These are phyloP conservation scores for Penicillium concentricum DNA, from an alignment of 2,329 filamentous ascomycete species.

Conservation along the genomic window DNA sequence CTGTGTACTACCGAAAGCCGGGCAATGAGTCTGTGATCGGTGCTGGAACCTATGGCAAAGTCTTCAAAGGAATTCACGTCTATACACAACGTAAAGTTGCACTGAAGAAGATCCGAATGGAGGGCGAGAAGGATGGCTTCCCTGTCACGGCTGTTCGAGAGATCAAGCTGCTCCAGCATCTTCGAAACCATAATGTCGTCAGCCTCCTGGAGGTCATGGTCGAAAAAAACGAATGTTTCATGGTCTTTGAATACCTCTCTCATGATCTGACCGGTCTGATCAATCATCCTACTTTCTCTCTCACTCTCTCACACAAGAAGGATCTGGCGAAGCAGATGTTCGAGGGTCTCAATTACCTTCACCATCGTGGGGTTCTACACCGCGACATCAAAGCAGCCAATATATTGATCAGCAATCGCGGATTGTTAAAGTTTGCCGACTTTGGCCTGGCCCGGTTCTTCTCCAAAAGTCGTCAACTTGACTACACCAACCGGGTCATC, in stretches of 20 bases:
- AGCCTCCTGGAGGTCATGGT: conserved; percentile 97
- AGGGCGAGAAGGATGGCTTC: conserved; percentile 98
- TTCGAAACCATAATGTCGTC: conserved; percentile 85
- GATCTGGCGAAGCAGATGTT: conserved; percentile 91
- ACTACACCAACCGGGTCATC: conserved; percentile 98
- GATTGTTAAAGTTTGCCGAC: conserved; percentile 87
- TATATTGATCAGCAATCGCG: conserved; percentile 87
- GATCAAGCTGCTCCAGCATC: conserved; percentile 92
- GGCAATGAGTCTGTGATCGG: conserved; percentile 97
- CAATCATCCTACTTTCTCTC: conserved; percentile 87
- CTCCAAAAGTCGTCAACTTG: conserved; percentile 82
- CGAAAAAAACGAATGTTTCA: conserved; percentile 97
- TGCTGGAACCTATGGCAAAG: conserved; percentile 92
- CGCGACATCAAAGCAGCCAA: conserved; percentile 98
- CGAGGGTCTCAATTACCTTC: conserved; percentile 88
- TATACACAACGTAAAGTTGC: conserved; percentile 78
- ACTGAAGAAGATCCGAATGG: conserved; percentile 98
- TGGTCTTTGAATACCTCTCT: conserved; percentile 98
- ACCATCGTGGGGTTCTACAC: conserved; percentile 88
- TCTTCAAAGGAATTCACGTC: conserved; percentile 84
- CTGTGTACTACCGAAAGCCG: conserved; percentile 90
- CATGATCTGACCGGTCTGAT: conserved; percentile 93
- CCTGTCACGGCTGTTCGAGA: conserved; percentile 95
- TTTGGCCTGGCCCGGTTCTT: conserved; percentile 97
- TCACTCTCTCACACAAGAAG: conserved; percentile 85